Evolutionary conservation across 768 basidiomycete genomes (phyloP), one percentile per base, ranked within the genome.

Genomic region (Lactifluus subvellereus): DNA sequence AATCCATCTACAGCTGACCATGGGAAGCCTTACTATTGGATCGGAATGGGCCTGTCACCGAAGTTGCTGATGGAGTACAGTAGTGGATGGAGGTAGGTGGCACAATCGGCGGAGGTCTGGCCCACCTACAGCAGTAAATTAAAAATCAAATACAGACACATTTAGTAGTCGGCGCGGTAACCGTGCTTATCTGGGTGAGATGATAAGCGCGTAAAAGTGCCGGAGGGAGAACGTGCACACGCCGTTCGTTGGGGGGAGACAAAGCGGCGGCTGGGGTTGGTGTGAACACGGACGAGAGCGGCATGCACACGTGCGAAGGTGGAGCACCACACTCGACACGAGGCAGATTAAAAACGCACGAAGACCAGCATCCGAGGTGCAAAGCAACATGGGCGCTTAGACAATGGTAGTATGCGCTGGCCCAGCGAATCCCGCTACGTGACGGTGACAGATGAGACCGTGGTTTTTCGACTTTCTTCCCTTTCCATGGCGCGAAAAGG

Each of bases 391-490:
- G 55, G 30, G 55, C 13, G 13, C 27, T 27, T 27, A 40, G 35
- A 6, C 8, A 3, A 38, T 7, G 40, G 10, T 4, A 6, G 22
- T 43, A 22, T 58, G 52, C 51, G 62, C 62, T 58, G 62, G 62
- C 62, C 62, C 59, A 52, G 59, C 51, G 59, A 59, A n/a, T 4
- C 22, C 30, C 11, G 11, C 18, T 50, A 59, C 47, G 50, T 13
- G 33, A 59, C 37, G 3, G 37, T 8, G 37, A 27, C 27, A 27
- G 27, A 27, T 27, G 27, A 27, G 27, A 27, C 27, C 27, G 27
- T 27, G 27, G 27, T 40, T 2, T 2, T 4, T 2, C 10, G 11
- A 40, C 4, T 4, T 40, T 40, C 13, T 40, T 40, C 11, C 11
- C 14, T 40, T 40, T 40, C 13, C 13, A 14, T 7, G 37, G 37